A percentile compares a stretch with the other conserved stretches of the same genome.
phyloP scores from a whole-genome alignment of 345 rosid species.

The Viola odorata region DNA sequence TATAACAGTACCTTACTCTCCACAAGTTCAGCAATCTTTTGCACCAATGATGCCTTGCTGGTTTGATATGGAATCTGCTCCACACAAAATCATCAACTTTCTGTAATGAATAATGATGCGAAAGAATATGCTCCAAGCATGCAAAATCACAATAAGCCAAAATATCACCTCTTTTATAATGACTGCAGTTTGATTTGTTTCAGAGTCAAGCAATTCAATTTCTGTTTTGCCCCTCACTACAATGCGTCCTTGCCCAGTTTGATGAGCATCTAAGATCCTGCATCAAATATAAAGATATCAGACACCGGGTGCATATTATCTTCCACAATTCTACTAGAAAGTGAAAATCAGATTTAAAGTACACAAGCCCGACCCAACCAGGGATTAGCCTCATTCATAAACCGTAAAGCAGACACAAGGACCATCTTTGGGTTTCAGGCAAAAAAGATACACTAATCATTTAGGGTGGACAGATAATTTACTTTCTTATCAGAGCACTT shows the following conservation, averaged over 20 bases:
- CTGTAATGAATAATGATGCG: neutral
- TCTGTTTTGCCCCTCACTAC: slow-evolving; percentile 82
- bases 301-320: slow-evolving; percentile 1
- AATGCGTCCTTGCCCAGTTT: slow-evolving; percentile 81
- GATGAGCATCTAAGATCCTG: slow-evolving; percentile 90
- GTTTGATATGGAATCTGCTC: slow-evolving; percentile 87
- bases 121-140: slow-evolving; percentile 8
- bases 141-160: slow-evolving; percentile 3
- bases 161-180: slow-evolving; percentile 75
- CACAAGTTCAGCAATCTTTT: slow-evolving; percentile 97
- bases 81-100: slow-evolving; percentile 9
- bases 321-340: no score
- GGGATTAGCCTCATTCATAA: no score
- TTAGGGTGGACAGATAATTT: no score
- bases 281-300: slow-evolving; percentile 19
- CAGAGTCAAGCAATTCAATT: slow-evolving; percentile 72
- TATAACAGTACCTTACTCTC: slow-evolving; percentile 61
- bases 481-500: no score
- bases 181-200: slow-evolving; percentile 65
- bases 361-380: no score
- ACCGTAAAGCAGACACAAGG: no score
- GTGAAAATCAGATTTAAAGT: no score
- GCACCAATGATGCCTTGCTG: slow-evolving; percentile 82
- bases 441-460: neutral
- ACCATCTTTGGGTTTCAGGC: no score